phyloP scores from a whole-genome alignment of 345 rosid genomes.

The Rhodamnia argentea region DNA sequence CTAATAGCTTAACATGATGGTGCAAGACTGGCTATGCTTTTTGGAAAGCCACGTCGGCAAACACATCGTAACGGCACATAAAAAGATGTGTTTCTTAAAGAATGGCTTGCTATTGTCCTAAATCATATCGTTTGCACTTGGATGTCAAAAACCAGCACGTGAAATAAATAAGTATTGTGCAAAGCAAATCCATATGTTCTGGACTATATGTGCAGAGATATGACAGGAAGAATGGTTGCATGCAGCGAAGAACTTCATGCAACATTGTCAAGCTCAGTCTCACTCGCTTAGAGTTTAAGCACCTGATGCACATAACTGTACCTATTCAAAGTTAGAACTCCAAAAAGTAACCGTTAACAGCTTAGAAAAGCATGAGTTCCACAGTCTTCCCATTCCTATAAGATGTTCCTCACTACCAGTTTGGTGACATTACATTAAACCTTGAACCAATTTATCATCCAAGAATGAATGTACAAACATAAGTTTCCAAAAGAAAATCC shows the following conservation, averaged over 20 bases:
- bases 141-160: not conserved
- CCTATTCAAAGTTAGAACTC: not conserved
- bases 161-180: not conserved
- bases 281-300: not conserved
- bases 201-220: not conserved
- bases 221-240: not conserved
- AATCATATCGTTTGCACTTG: not conserved
- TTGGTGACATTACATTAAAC: not conserved
- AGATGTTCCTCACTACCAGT: not conserved
- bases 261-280: not conserved
- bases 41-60: not conserved
- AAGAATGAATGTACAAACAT: not conserved
- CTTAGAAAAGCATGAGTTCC: not conserved
- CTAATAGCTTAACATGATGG: too few relatives aligned
- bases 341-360: not conserved
- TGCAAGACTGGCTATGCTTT: too few relatives aligned
- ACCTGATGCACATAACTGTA: not conserved
- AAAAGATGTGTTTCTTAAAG: not conserved
- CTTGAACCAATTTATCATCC: not conserved
- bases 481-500: not conserved
- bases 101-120: not conserved
- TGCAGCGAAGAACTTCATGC: not conserved
- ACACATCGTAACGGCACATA: not conserved
- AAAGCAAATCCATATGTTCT: not conserved
- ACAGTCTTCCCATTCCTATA: not conserved